Percentiles rank a stretch among this genome's conserved stretches.
Conservation (phyloP, 2,329 filamentous ascomycete species). For the Curvularia eragrostidis region DNA sequence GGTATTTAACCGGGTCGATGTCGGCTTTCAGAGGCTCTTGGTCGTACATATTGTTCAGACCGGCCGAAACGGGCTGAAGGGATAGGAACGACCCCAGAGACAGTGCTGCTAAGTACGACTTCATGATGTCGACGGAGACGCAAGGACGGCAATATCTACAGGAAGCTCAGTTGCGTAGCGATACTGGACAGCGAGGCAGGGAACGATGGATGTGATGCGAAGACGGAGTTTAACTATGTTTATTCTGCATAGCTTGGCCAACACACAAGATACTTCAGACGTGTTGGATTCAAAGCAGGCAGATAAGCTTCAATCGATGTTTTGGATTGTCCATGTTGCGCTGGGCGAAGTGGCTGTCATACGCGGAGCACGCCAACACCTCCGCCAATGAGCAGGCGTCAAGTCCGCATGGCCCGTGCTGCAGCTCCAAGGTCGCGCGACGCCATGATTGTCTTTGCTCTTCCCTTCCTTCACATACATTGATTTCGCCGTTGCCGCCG, state of each 20-base stretch:
- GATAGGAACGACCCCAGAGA: constrained; percentile 22
- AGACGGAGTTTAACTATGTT: background rate
- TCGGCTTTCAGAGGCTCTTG: constrained; percentile 41
- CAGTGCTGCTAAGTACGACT: constrained; percentile 12
- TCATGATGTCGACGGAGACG: constrained; percentile 24
- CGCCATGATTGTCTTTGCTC: background rate
- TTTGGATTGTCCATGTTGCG: constrained; percentile 10
- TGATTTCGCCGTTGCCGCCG: background rate
- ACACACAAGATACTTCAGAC: background rate
- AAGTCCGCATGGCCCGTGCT: constrained; percentile 22
- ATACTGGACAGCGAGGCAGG: background rate
- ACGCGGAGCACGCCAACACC: constrained; percentile 13
- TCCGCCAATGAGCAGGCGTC: constrained; percentile 23
- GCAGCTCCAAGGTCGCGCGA: constrained; percentile 7
- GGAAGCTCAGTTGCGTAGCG: background rate
- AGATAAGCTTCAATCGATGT: constrained; percentile 4
- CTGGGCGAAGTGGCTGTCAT: constrained; percentile 27
- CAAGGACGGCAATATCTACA: background rate
- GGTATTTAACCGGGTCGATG: constrained; percentile 46
- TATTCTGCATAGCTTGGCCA: background rate
- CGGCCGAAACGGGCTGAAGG: constrained; percentile 14
- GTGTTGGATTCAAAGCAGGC: background rate
- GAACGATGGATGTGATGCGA: background rate
- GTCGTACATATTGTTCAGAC: constrained; percentile 18
- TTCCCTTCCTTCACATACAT: background rate